Base-by-base conservation (phyloP, 495 filamentous ascomycete genomes). In the Xylaria longipes region DNA sequence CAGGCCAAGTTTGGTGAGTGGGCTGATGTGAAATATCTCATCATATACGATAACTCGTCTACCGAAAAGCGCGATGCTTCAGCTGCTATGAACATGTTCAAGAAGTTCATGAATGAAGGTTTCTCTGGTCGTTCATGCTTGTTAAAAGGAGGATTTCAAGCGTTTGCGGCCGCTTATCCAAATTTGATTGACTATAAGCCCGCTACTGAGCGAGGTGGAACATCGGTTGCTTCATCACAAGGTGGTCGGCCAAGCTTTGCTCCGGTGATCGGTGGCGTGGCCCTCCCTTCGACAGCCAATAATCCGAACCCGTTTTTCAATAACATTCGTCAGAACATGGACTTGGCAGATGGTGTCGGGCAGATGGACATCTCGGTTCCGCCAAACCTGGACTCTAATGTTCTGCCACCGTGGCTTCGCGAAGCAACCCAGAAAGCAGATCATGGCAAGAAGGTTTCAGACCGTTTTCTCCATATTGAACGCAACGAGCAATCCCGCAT, bases 291-390 rank as follows among this genome's bases (percentile, higher is more conserved):
- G 29, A 85, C 87, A 27, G 86, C 91, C 67, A 83, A 84, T 68
- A 87, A 89, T 2, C 86, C 89, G 17, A 97, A 97, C 75, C 95
- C 97, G 0, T 98, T 99, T 81, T 99, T 98, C 82, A 89, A 89
- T 68, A 98, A 97, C 72, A 98, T 99, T 74, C 88, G 97, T 35
- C 96, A 98, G 80, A 97, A 99, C 72, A 96, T 97, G 89, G 96
- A 99, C 77, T 82, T 99, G 50, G 89, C 97, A 58, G 95, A 92
- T 66, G 96, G 96, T 31, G 96, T 99, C 52, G 96, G 96, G 0
- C 95, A 97, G 76, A 90, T 98, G 75, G 84, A 93, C 41, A 79
- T 99, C 58, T 88, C 90, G 61, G 79, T 92, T 57, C 96, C 96
- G 0, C 74, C 87, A 46, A 80, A 81, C 8, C 79, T 94, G 25